Evolutionary conservation across 176 grass and related monocot species (phyloP).

Genomic region (Hyparrhenia diplandra): DNA sequence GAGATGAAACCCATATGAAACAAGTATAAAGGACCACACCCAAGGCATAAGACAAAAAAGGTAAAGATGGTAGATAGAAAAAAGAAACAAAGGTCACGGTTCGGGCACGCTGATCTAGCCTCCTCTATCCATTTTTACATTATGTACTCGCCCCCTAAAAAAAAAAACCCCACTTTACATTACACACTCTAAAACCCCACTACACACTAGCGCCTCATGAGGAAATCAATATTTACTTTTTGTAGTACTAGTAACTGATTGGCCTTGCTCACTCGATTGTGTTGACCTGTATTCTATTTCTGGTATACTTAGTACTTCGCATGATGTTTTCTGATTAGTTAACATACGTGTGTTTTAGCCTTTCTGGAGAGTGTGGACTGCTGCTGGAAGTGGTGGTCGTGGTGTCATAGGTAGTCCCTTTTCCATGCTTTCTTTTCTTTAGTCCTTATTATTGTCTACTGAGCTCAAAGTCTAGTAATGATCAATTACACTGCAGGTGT

Average conservation of each 20-base stretch:
- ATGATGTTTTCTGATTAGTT: background rate
- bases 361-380: slow-evolving; percentile 98
- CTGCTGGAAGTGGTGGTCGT: slow-evolving; percentile 91
- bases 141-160: too few species aligned
- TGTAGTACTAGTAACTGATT: background rate
- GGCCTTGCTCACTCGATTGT: background rate
- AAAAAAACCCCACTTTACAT: too few species aligned
- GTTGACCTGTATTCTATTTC: background rate
- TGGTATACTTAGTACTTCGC: background rate
- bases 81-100: too few species aligned
- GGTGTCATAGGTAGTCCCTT: slow-evolving; percentile 85
- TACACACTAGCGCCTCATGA: too few species aligned
- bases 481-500: slow-evolving; percentile 55
- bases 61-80: too few species aligned
- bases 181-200: too few species aligned
- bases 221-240: background rate
- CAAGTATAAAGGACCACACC: too few species aligned
- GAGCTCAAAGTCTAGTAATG: slow-evolving; percentile 15
- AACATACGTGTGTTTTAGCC: slow-evolving; percentile 50
- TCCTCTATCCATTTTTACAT: too few species aligned
- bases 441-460: background rate
- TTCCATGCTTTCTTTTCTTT: slow-evolving; percentile 3
- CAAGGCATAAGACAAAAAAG: too few species aligned
- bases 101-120: too few species aligned
- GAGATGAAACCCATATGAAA: too few species aligned